Base-by-base conservation (phyloP, 2,329 filamentous ascomycete species). In the Colletotrichum musicola region DNA sequence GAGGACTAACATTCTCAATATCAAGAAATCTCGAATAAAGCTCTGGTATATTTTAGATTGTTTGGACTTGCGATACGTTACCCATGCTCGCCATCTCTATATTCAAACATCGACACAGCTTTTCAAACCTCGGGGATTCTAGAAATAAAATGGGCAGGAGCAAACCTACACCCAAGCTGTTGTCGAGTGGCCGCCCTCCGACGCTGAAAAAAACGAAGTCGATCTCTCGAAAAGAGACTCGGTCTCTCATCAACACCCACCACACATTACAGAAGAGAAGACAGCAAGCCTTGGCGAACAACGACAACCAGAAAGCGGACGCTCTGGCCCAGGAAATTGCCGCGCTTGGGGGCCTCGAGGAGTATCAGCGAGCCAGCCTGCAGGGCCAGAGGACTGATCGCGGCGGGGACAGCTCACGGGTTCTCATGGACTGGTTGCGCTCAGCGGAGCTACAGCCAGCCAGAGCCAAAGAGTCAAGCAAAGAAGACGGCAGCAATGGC, bases 341-440 rank as follows among this genome's bases (percentile, higher is more conserved):
- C 44, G 82, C 82, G 4, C 78, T 90, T 3, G 90, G 90, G 4
- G 90, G 90, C 0, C 81, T 92, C 25, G 82, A 88, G 59, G 84
- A 82, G 62, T 92, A 92, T 72, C 90, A 92, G 74, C 84, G 86
- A 73, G 90, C 90, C 30, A 92, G 90, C 76, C 82, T 92, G n/a
- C 87, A 90, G 66, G 90, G 90, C 14, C 90, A 92, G 75, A 85
- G 88, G 59, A 83, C 83, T 64, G 89, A 91, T 73, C 85, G 90
- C 59, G 90, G 90, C 25, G 90, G 90, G 16, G 90, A 92, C 77
- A 92, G 88, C 60, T 92, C 89, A 14, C 86, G 81, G 68, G 78
- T 91, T 12, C 81, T 92, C 40, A 85, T 92, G 75, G 84, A 90
- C 68, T 92, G 90, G 90, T 80, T 92, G 6, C 77, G 81, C 47